A percentile compares a stretch with the other conserved stretches of the same genome.
Evolutionary conservation across 192 early-diverging fungal genomes (phyloP).

Genomic region (Backusella westeae): DNA sequence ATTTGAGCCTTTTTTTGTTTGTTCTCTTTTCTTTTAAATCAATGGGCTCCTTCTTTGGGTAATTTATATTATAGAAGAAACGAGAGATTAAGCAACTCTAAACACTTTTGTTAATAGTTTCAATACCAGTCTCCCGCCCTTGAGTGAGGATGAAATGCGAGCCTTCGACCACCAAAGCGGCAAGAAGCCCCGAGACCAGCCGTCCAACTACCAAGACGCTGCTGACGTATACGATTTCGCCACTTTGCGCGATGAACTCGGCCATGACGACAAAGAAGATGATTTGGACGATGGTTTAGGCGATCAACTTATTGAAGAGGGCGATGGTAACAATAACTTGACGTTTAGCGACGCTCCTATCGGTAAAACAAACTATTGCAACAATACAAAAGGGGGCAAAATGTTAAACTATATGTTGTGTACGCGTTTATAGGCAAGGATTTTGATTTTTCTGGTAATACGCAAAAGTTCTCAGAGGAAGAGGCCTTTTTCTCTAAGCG

Average conservation of each 20-base stretch:
- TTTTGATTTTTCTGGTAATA: slow-evolving; percentile 73
- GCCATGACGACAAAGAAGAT: slow-evolving; percentile 19
- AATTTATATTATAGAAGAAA: background rate
- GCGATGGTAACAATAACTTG: slow-evolving; percentile 71
- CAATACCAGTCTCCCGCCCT: slow-evolving; percentile 50
- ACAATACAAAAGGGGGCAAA: background rate
- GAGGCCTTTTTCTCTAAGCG: slow-evolving; percentile 48
- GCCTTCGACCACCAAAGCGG: slow-evolving; percentile 33
- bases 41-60: slow-evolving; percentile 9
- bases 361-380: slow-evolving; percentile 29
- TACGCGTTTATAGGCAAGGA: slow-evolving; percentile 43
- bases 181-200: background rate
- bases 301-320: slow-evolving; percentile 60
- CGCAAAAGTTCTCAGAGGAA: slow-evolving; percentile 50
- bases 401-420: background rate
- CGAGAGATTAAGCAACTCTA: too few species aligned
- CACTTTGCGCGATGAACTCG: slow-evolving; percentile 28
- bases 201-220: slow-evolving; percentile 44
- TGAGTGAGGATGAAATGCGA: slow-evolving; percentile 36
- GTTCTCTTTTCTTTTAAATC: background rate
- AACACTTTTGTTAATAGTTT: slow-evolving; percentile 33
- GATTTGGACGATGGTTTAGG: slow-evolving; percentile 55
- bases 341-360: slow-evolving; percentile 66
- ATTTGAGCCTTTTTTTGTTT: background rate
- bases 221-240: slow-evolving; percentile 62